Evolutionary conservation across 306 rosid genomes (phyloP), one percentile per base, ranked within the genome.

Genomic region (Cicer arietinum): DNA sequence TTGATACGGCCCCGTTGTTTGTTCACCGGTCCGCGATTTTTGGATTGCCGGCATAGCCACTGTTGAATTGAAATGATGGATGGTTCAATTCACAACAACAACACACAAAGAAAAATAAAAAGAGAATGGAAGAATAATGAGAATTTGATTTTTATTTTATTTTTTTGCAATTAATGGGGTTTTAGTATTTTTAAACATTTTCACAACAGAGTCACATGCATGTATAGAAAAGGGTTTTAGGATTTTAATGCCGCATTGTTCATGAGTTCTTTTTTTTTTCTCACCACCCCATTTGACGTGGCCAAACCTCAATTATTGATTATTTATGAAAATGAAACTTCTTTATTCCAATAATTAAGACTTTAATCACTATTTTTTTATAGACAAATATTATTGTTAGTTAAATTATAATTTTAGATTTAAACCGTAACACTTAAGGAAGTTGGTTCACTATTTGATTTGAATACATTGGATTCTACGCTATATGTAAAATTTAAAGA

Each of bases 41-140:
- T 86, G 76, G 77, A 85, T 87, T 71, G 92, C 89, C 86, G 92
- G 95, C 91, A 89, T 91, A 73, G 79, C 79, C 6, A 18, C 2
- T n/a, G n/a, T 45, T 41, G 35, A 64, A 17, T 12, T 42, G n/a
- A 63, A 44, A 30, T 42, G 44, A 9, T 6, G 2, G 18, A 46
- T 47, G 16, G 35, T 13, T 73, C 30, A 48, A 45, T 47, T 45
- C 18, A 69, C 20, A 73, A 51, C 45, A 52, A n/a, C 10, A 7
- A 13, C 48, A 25, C 44, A 58, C 41, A 5, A 11, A 35, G 7
- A 39, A 2, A 37, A 11, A 30, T 13, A 48, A n/a, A 67, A 46
- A 30, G n/a, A 20, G 5, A 69, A 30, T 3, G 40, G 48, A 35
- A 41, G 69, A 41, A 25, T 10, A 58, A 54, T n/a, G 51, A 42